Evolutionary conservation across 805 yeast genomes (phyloP).

Genomic region (Saturnispora ahearnii): DNA sequence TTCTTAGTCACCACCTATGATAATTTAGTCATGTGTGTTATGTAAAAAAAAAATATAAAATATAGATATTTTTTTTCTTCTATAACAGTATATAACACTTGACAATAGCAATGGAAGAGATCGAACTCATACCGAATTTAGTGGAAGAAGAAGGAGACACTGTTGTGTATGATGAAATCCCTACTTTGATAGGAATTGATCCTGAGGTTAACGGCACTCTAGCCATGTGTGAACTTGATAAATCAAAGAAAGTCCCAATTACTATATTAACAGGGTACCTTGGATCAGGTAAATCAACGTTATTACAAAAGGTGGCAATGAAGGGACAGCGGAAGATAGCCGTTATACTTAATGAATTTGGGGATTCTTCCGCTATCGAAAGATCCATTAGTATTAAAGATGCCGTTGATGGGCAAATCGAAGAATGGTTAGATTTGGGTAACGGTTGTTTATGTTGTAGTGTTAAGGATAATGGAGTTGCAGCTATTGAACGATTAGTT

Average conservation of each 20-base stretch:
- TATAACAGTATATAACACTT: background rate
- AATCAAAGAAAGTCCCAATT: constrained; percentile 59
- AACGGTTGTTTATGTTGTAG: constrained; percentile 97
- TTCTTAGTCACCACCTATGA: too few relatives aligned
- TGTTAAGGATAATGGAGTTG: constrained; percentile 88
- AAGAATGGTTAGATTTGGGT: constrained; percentile 94
- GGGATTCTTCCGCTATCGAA: constrained; percentile 85
- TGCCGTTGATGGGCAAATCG: constrained; percentile 45
- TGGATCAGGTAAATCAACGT: constrained; percentile 90
- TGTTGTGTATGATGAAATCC: constrained; percentile 18
- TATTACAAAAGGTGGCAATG: constrained; percentile 64
- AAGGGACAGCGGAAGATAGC: constrained; percentile 72
- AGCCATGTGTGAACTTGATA: constrained; percentile 16
- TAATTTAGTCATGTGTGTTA: background rate
- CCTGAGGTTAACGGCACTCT: constrained; percentile 12
- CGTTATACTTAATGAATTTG: constrained; percentile 85
- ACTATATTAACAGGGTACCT: constrained; percentile 91
- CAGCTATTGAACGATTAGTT: constrained; percentile 84
- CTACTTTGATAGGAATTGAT: constrained; percentile 2
- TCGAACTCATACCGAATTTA: constrained; percentile 23
- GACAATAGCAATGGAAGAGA: constrained; percentile 8
- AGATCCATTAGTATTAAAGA: constrained; percentile 65
- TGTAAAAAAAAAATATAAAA: background rate
- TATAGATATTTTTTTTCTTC: background rate
- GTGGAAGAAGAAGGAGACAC: constrained; percentile 19